Conservation (phyloP, 192 early-diverging fungal genomes). For the Podila verticillata region DNA sequence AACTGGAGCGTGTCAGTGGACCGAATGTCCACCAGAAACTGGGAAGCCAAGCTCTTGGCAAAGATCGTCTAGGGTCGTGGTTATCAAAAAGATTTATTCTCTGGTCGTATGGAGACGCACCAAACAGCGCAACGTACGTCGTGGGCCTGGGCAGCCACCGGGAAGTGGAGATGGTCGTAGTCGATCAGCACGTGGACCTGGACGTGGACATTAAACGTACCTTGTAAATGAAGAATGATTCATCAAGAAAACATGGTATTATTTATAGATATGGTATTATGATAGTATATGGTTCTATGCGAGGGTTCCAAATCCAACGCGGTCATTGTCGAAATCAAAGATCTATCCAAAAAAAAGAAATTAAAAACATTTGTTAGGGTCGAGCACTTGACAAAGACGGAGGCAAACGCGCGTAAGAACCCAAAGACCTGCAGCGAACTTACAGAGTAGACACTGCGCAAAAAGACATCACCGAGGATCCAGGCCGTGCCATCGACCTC, state of each 20-base stretch:
- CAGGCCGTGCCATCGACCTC: constrained; percentile 45
- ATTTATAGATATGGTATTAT: background rate
- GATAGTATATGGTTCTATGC: background rate
- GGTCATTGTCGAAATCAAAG: constrained; percentile 46
- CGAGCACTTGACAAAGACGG: background rate
- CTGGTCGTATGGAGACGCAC: too few species aligned
- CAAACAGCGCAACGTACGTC: too few species aligned
- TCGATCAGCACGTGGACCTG: too few species aligned
- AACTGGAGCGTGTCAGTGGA: too few species aligned
- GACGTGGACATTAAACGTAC: too few species aligned
- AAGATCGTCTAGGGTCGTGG: too few species aligned
- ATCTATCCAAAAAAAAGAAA: constrained; percentile 2
- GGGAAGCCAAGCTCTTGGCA: too few species aligned
- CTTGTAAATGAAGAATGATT: too few species aligned
- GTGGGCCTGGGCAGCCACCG: too few species aligned
- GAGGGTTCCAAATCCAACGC: constrained; percentile 40
- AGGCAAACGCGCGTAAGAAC: background rate
- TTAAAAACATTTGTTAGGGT: background rate
- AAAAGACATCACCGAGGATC: constrained; percentile 49
- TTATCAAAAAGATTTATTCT: too few species aligned
- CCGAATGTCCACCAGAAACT: too few species aligned
- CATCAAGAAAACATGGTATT: background rate
- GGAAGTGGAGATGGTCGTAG: too few species aligned
- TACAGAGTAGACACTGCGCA: constrained; percentile 45
- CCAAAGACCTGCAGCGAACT: background rate